Conservation (phyloP, 2,329 filamentous ascomycete genomes). For the Apiospora arundinis region DNA sequence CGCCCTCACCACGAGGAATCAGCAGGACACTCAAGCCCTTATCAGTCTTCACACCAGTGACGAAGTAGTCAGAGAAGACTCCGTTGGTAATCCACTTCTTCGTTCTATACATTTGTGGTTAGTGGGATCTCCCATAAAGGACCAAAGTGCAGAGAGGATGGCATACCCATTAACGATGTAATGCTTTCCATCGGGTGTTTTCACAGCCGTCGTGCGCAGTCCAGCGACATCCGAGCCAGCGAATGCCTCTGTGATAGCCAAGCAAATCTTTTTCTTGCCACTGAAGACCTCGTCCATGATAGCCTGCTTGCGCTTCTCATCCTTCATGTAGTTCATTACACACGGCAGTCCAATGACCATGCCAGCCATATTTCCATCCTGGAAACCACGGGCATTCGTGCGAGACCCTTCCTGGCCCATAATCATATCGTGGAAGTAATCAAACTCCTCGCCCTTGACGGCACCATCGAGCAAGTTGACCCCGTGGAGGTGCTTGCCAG, state of each 20-base stretch:
- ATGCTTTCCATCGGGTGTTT: constrained; percentile 76
- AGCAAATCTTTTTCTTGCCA: constrained; percentile 86
- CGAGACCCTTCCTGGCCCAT: constrained; percentile 75
- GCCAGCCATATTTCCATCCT: constrained; percentile 86
- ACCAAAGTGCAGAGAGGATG: constrained; percentile 67
- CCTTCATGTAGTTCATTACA: constrained; percentile 77
- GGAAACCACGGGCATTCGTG: constrained; percentile 77
- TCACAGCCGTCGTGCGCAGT: constrained; percentile 77
- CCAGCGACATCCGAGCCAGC: constrained; percentile 84
- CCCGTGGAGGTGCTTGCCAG: constrained; percentile 81
- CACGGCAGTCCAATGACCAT: constrained; percentile 85
- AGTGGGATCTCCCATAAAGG: background rate
- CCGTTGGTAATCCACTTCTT: constrained; percentile 78
- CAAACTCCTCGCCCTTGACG: constrained; percentile 79
- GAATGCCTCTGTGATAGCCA: constrained; percentile 89
- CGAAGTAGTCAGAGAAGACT: constrained; percentile 82
- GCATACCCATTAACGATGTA: constrained; percentile 70
- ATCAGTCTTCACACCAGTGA: constrained; percentile 78
- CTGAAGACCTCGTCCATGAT: constrained; percentile 76
- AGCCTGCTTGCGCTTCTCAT: constrained; percentile 68
- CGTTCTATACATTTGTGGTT: constrained; percentile 1
- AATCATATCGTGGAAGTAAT: constrained; percentile 86
- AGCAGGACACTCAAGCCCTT: constrained; percentile 81
- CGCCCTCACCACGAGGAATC: constrained; percentile 74
- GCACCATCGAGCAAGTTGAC: constrained; percentile 71